A percentile compares a stretch with the other conserved stretches of the same genome.
Conservation (phyloP, 805 yeast species). For the Starmerella stigmatis region DNA sequence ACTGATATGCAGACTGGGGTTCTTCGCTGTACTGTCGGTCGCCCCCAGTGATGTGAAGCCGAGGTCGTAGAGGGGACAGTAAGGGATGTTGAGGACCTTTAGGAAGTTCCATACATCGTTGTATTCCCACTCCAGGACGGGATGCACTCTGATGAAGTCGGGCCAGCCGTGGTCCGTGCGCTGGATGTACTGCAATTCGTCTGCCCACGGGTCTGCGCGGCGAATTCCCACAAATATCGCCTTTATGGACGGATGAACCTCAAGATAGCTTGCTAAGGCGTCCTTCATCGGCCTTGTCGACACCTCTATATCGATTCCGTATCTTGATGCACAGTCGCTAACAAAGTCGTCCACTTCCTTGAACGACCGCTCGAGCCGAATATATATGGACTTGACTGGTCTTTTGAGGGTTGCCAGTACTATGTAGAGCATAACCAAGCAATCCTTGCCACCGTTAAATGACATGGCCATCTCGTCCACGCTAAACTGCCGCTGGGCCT, state of each 20-base stretch:
- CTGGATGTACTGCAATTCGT: constrained; percentile 47
- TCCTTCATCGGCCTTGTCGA: constrained; percentile 41
- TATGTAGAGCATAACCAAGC: constrained; percentile 74
- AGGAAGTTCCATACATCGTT: constrained; percentile 75
- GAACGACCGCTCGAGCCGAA: constrained; percentile 66
- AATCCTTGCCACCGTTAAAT: constrained; percentile 95
- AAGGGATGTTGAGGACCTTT: constrained; percentile 44
- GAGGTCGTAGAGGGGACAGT: constrained; percentile 64
- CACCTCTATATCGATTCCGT: constrained; percentile 42
- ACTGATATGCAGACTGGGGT: constrained; percentile 44
- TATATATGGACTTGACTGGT: constrained; percentile 47
- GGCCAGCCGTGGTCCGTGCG: constrained; percentile 91
- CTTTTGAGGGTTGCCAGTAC: constrained; percentile 45
- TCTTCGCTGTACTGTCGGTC: constrained; percentile 52
- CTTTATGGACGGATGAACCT: constrained; percentile 42
- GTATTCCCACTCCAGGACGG: constrained; percentile 80
- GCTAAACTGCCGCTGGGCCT: constrained; percentile 24
- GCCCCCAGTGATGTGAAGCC: constrained; percentile 94
- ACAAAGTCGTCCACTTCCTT: constrained; percentile 61
- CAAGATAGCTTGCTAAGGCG: constrained; percentile 60
- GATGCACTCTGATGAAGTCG: constrained; percentile 68
- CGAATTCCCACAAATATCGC: constrained; percentile 84
- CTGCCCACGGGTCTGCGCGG: constrained; percentile 77
- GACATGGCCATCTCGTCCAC: constrained; percentile 46
- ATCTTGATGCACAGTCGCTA: constrained; percentile 40